These are phyloP conservation scores for Cryptococcus neoformans DNA, from an alignment of 1,284 basidiomycete genomes.

Conservation along the genomic window DNA sequence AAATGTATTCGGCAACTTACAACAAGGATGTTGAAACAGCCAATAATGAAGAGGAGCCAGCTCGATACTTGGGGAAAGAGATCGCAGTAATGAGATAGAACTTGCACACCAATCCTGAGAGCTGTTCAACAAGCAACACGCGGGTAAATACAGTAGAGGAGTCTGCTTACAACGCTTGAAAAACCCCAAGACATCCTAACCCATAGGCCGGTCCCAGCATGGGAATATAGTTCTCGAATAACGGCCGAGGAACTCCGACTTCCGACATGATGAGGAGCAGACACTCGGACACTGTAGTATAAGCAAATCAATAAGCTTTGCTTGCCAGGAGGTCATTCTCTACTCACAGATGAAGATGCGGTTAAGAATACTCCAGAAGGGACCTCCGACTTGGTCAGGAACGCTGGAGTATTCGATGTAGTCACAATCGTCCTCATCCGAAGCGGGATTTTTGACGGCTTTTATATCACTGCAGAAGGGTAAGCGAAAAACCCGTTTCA, in stretches of 20 bases:
- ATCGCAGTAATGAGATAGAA: slow-evolving; percentile 75
- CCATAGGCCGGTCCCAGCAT: slow-evolving; percentile 78
- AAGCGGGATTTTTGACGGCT: slow-evolving; percentile 50
- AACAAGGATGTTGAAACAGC: slow-evolving; percentile 74
- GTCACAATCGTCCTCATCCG: slow-evolving; percentile 55
- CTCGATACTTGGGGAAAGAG: slow-evolving; percentile 76
- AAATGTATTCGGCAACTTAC: slow-evolving; percentile 40
- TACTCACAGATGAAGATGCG: slow-evolving; percentile 64
- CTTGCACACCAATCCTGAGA: slow-evolving; percentile 62
- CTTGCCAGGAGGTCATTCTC: neutral
- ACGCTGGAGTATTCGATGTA: slow-evolving; percentile 71
- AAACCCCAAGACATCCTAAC: slow-evolving; percentile 72
- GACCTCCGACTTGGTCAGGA: slow-evolving; percentile 78
- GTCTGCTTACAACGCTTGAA: slow-evolving; percentile 66
- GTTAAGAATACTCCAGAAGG: slow-evolving; percentile 81
- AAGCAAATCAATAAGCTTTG: neutral
- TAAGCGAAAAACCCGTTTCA: neutral
- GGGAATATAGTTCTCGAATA: slow-evolving; percentile 79
- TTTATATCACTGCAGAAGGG: slow-evolving; percentile 58
- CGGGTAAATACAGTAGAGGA: neutral
- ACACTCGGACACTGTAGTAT: slow-evolving; percentile 58
- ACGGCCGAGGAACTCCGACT: slow-evolving; percentile 64
- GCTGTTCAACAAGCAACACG: neutral
- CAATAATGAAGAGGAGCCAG: slow-evolving; percentile 80
- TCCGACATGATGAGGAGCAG: slow-evolving; percentile 72